Evolutionary conservation across 805 yeast genomes (phyloP), one percentile per base, ranked within the genome.

Genomic region (Schwanniomyces vanrijiae): DNA sequence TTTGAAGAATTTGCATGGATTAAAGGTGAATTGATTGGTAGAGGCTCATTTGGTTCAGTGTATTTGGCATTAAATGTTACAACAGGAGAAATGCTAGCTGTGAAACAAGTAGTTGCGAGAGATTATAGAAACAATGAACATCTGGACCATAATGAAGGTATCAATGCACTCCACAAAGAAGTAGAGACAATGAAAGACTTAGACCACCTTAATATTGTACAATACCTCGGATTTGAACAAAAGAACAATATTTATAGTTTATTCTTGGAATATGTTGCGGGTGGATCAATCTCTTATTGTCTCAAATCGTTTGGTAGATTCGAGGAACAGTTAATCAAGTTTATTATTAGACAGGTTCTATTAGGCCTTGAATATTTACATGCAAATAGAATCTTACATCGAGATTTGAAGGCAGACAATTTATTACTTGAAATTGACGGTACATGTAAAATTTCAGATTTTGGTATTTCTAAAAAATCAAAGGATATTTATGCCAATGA

Each of bases 61-160:
- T 92, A 78, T 60, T 73, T 94, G 46, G 97, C 96, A 1, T 76
- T 94, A 60, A 94, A 94, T 65, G 91, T 90, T 14, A 94, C 98
- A 1, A 90, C 96, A 0, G 98, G 98, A 45, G 99, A 94, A 59
- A 90, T 94, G 96, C 86, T 94, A 71, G 99, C 99, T 0, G 99
- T 94, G 2, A 94, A 94, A 61, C 99, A 94, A 66, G 97, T 92
- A 2, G 84, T 86, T 10, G 84, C 88, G 0, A 50, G 57, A 9
- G 56, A 56, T 13, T 52, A 49, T 18, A 52, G 51, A 5, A 47
- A 50, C n/a, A 46, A 48, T n/a, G 40, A 42, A 11, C 34, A 31
- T 9, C 71, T 75, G 20, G 76, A 78, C 43, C 69, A 76, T 2
- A 65, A 70, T 22, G 90, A 82, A 47, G 88, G 86, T 1, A 78